Evolutionary conservation across 148 eudicot genomes (phyloP).

Genomic region (Rhododendron griersonianum): DNA sequence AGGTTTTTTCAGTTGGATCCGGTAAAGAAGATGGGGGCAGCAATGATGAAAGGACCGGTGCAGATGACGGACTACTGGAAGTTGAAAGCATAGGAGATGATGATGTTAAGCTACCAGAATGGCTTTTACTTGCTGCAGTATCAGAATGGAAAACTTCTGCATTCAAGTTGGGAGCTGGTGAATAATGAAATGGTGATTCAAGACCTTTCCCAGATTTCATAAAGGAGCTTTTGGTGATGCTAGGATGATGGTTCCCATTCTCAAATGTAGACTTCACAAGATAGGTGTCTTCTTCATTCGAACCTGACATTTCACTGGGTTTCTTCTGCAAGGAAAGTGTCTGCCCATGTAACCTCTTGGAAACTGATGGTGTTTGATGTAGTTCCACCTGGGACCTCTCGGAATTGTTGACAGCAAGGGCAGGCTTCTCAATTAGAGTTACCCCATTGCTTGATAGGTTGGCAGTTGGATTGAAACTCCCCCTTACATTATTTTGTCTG

Average conservation of each 20-base stretch:
- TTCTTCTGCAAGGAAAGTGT: slow-evolving; percentile 23
- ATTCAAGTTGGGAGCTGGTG: slow-evolving; percentile 5
- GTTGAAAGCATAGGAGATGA: slow-evolving; percentile 16
- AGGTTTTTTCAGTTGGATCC: slow-evolving; percentile 21
- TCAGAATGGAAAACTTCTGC: slow-evolving; percentile 22
- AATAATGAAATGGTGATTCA: slow-evolving; percentile 23
- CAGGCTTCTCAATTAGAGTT: slow-evolving; percentile 13
- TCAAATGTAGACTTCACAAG: slow-evolving; percentile 20
- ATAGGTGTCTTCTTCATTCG: slow-evolving; percentile 21
- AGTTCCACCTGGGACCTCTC: slow-evolving; percentile 17
- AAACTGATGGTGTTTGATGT: slow-evolving; percentile 20
- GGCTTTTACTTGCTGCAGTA: slow-evolving; percentile 24
- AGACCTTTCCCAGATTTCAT: slow-evolving; percentile 17
- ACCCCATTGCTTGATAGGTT: slow-evolving; percentile 20
- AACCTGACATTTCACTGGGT: slow-evolving; percentile 21
- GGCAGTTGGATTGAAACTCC: slow-evolving; percentile 16
- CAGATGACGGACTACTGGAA: slow-evolving; percentile 22
- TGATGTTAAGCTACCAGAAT: slow-evolving; percentile 8
- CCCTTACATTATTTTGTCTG: slow-evolving; percentile 24
- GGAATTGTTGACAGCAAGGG: slow-evolving; percentile 19
- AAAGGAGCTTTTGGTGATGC: slow-evolving; percentile 20
- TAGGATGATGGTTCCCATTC: slow-evolving; percentile 16
- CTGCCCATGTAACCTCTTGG: slow-evolving; percentile 19
- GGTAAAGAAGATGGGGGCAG: slow-evolving; percentile 23
- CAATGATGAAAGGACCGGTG: slow-evolving; percentile 17